Conservation (phyloP, 2,329 filamentous ascomycete species). For the Beauveria varroae region DNA sequence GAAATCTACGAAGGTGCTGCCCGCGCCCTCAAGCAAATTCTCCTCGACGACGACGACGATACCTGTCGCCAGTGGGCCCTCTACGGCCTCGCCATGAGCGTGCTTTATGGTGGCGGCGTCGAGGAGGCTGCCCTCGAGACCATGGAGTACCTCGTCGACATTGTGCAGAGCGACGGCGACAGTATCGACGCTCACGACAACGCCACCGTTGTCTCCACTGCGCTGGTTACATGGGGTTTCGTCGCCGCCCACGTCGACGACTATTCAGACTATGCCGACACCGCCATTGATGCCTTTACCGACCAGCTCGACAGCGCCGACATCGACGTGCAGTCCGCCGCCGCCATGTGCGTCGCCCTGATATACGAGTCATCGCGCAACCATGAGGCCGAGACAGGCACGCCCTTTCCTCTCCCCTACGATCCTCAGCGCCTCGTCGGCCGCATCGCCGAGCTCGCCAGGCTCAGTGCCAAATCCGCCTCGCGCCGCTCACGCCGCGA, state of each 20-base stretch:
- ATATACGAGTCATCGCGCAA: slow-evolving; percentile 64
- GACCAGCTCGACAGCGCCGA: slow-evolving; percentile 77
- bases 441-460: slow-evolving; percentile 40
- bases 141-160: slow-evolving; percentile 69
- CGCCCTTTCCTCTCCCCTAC: slow-evolving; percentile 42
- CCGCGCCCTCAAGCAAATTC: slow-evolving; percentile 26
- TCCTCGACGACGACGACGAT: slow-evolving; percentile 51
- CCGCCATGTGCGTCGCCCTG: slow-evolving; percentile 73
- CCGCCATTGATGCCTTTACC: slow-evolving; percentile 71
- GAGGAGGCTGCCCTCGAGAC: slow-evolving; percentile 61
- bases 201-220: slow-evolving; percentile 62
- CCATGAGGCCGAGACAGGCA: slow-evolving; percentile 41
- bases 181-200: slow-evolving; percentile 65
- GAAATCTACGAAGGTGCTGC: slow-evolving; percentile 25
- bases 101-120: slow-evolving; percentile 68
- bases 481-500: slow-evolving; percentile 42
- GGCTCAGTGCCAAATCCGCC: slow-evolving; percentile 39
- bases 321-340: slow-evolving; percentile 64
- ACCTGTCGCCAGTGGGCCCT: slow-evolving; percentile 62
- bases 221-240: slow-evolving; percentile 72
- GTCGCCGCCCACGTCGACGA: slow-evolving; percentile 72
- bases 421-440: slow-evolving; percentile 41
- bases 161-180: slow-evolving; percentile 71
- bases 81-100: slow-evolving; percentile 63
- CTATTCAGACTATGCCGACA: slow-evolving; percentile 60